Base-by-base conservation (phyloP, 2,329 filamentous ascomycete genomes). In the Penicillium rolfsii region DNA sequence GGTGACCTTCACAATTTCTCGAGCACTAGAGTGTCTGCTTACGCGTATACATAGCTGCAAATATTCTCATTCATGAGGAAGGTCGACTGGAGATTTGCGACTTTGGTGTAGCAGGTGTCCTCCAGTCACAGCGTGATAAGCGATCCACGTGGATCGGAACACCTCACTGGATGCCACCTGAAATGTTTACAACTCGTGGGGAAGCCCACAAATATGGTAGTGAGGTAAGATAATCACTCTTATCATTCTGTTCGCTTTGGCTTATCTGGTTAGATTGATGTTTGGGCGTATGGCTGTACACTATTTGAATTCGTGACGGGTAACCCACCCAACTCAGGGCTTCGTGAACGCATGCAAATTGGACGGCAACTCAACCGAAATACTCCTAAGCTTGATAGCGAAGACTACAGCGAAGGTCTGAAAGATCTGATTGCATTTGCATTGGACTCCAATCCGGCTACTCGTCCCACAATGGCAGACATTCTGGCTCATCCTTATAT, bases 121-220 rank as follows among this genome's bases (percentile, higher is more conserved):
- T 89, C 9, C 84, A 88, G 64, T 84, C 82, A 4, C 81, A 85
- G 59, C 78, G 81, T 58, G 83, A 85, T 58, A 89, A 89, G 73
- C 80, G 87, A 58, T 84, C 83, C 9, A 89, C 87, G 4, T 87
- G 88, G 72, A 85, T 89, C 54, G 87, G 87, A 26, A 89, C 87
- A 4, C 84, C 86, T 3, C 84, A 88, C 68, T 89, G 85, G 84
- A 88, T 89, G 86, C 84, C 87, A 5, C 85, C 84, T 4, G 87
- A 89, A 70, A 79, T 88, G 71, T 82, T 82, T 63, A 68, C 76
- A 48, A 72, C 70, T 48, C 70, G 71, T 3, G 69, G 71, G 9
- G 74, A 76, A 57, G 77, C 74, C 7, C 77, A 80, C 55, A 74
- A 79, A 53, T 82, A 82, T 59, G 79, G 80, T 12, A 81, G 79